These are phyloP conservation scores for Alternaria hordeiaustralica DNA, from an alignment of 2,329 filamentous ascomycete species.

Conservation along the genomic window DNA sequence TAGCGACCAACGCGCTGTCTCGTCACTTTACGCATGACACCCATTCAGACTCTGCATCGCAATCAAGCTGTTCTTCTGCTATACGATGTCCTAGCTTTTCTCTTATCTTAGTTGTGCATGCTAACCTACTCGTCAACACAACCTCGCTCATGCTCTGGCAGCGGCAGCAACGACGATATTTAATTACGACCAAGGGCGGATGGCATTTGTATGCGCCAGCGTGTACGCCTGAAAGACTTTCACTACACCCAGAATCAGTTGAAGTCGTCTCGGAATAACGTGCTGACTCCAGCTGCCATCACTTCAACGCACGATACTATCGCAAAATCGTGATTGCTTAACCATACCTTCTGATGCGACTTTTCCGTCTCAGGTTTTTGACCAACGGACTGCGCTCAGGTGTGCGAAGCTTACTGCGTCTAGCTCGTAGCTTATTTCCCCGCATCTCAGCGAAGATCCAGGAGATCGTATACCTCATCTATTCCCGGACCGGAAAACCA, in stretches of 20 bases:
- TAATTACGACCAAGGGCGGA: neutral
- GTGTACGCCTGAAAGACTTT: neutral
- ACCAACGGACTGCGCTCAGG: neutral
- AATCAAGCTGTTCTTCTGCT: neutral
- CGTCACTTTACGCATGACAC: neutral
- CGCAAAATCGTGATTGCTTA: neutral
- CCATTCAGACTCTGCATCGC: neutral
- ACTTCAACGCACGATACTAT: neutral
- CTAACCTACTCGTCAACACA: neutral
- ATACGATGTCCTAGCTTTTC: neutral
- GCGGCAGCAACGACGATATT: neutral
- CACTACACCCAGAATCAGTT: neutral
- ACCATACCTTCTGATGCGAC: neutral
- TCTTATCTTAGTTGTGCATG: neutral
- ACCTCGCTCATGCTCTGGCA: neutral
- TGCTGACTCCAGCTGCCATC: neutral
- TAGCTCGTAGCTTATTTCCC: constrained; percentile 7
- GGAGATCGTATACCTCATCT: neutral
- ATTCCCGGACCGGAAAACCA: constrained; percentile 1
- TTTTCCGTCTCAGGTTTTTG: neutral
- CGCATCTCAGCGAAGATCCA: neutral
- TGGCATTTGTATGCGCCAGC: neutral
- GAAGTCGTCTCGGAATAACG: neutral
- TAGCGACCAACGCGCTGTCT: neutral
- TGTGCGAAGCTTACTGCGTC: neutral